Percentiles rank a stretch among this genome's conserved stretches.
These are phyloP conservation scores for Boletus subparvulus DNA, from an alignment of 768 basidiomycete species.

Conservation along the genomic window DNA sequence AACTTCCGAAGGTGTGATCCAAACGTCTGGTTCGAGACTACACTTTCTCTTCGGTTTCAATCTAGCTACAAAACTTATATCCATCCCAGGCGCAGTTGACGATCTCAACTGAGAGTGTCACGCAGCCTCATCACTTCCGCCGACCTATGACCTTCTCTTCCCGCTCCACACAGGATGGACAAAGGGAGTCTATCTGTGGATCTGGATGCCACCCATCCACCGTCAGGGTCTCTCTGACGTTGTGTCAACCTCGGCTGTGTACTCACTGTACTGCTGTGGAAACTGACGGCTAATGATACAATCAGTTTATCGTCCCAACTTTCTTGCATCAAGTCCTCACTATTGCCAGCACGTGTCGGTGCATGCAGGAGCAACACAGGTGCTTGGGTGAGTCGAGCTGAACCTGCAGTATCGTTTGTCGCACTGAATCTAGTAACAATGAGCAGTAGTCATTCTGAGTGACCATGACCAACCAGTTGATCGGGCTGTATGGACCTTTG, in stretches of 20 bases:
- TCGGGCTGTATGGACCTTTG: slow-evolving; percentile 46
- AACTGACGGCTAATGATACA: slow-evolving; percentile 56
- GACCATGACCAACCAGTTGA: slow-evolving; percentile 46
- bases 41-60: background rate
- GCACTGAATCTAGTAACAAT: slow-evolving; percentile 56
- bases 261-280: slow-evolving; percentile 68
- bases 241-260: slow-evolving; percentile 5
- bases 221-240: slow-evolving; percentile 14
- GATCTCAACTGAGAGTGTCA: slow-evolving; percentile 22
- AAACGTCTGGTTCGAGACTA: no score
- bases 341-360: slow-evolving; percentile 72
- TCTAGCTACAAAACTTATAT: slow-evolving; percentile 11
- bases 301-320: slow-evolving; percentile 21
- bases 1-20: no score
- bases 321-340: slow-evolving; percentile 42
- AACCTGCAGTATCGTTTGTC: slow-evolving; percentile 68
- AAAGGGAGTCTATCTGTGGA: slow-evolving; percentile 36
- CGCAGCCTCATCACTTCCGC: slow-evolving; percentile 4
- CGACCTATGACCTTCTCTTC: background rate
- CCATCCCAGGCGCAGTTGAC: slow-evolving; percentile 19
- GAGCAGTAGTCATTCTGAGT: slow-evolving; percentile 8
- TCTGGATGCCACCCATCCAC: slow-evolving; percentile 24
- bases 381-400: slow-evolving; percentile 58
- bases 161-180: slow-evolving; percentile 30
- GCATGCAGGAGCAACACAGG: slow-evolving; percentile 60